phyloP scores from a whole-genome alignment of 345 rosid genomes.

The Balakata baccata region DNA sequence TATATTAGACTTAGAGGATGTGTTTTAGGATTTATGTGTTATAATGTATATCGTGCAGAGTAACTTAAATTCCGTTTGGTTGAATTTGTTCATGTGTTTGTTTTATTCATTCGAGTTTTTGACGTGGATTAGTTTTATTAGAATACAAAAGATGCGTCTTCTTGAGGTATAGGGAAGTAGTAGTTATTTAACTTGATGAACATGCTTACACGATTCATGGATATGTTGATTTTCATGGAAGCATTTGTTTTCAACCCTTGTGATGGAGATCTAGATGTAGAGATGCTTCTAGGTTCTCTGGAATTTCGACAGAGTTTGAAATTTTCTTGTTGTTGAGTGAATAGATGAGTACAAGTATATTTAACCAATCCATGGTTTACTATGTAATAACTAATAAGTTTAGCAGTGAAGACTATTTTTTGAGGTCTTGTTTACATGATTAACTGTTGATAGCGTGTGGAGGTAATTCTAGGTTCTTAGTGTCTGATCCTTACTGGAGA shows the following conservation, averaged over 20 bases:
- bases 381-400: neutral
- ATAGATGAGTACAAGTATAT: neutral
- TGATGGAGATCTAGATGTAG: neutral
- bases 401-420: neutral
- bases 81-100: too few species aligned
- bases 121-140: slow-evolving; percentile 11
- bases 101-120: neutral
- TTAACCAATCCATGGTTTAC: neutral
- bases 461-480: neutral
- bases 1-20: neutral
- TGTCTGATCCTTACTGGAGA: neutral
- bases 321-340: neutral
- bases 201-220: neutral
- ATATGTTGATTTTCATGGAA: too few species aligned
- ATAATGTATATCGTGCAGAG: neutral
- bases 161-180: neutral
- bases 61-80: neutral
- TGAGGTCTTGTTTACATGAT: neutral
- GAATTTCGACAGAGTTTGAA: neutral
- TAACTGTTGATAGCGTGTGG: neutral
- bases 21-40: neutral
- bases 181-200: neutral
- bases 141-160: neutral
- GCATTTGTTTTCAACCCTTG: neutral
- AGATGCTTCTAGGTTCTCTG: neutral